phyloP scores from a whole-genome alignment of 768 basidiomycete genomes.

The Russula dissimulans region DNA sequence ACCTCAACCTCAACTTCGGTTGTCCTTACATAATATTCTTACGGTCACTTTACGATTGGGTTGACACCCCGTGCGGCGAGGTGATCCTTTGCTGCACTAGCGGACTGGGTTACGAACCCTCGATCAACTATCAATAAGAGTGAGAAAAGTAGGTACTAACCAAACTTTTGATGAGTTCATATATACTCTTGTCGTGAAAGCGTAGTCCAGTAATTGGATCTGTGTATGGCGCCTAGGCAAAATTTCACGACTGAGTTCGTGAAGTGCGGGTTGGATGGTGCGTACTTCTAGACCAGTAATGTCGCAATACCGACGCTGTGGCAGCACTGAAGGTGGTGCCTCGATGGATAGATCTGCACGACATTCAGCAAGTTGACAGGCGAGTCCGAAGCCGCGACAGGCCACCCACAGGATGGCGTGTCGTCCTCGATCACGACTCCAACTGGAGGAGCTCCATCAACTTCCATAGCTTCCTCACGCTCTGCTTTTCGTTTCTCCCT shows the following conservation, averaged over 20 bases:
- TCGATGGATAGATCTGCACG: slow-evolving; percentile 66
- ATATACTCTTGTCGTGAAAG: slow-evolving; percentile 83
- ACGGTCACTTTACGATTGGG: slow-evolving; percentile 28
- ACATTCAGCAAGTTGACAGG: not conserved
- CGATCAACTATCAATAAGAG: not conserved
- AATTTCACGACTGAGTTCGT: not conserved
- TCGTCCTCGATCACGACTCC: slow-evolving; percentile 41
- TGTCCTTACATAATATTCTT: no score
- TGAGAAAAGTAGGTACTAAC: slow-evolving; percentile 31
- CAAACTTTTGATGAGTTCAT: slow-evolving; percentile 68
- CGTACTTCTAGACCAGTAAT: slow-evolving; percentile 75
- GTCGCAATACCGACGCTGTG: slow-evolving; percentile 72
- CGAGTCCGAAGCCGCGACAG: not conserved
- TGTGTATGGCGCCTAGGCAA: slow-evolving; percentile 63
- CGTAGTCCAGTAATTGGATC: slow-evolving; percentile 73
- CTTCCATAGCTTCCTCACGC: slow-evolving; percentile 44
- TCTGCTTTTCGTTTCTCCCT: slow-evolving; percentile 49
- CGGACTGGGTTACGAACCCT: slow-evolving; percentile 36
- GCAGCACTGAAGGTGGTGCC: slow-evolving; percentile 73
- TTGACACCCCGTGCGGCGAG: slow-evolving; percentile 44
- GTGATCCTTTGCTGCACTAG: slow-evolving; percentile 68
- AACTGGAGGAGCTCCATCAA: slow-evolving; percentile 34
- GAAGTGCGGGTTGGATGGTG: not conserved
- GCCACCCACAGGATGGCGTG: slow-evolving; percentile 55
- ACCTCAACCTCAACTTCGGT: no score